phyloP scores from a whole-genome alignment of 2,329 filamentous ascomycete genomes.

The Fonsecaea nubica region DNA sequence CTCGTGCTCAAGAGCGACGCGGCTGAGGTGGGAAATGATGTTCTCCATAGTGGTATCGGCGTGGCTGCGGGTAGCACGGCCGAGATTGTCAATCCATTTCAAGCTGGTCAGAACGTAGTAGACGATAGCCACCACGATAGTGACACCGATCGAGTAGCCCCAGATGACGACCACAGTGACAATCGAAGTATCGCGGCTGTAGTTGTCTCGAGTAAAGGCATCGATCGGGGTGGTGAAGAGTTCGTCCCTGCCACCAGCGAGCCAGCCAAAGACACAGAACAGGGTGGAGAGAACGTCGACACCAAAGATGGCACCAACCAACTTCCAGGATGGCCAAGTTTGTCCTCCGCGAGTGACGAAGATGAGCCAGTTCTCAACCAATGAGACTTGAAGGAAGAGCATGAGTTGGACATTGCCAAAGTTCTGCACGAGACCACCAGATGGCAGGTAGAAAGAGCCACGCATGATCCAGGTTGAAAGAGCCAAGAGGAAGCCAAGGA shows the following conservation, averaged over 20 bases:
- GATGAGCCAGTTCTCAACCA: constrained; percentile 96
- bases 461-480: constrained; percentile 75
- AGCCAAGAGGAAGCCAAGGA: constrained; percentile 72
- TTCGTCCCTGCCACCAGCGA: constrained; percentile 60
- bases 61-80: constrained; percentile 58
- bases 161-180: constrained; percentile 61
- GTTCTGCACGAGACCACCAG: constrained; percentile 76
- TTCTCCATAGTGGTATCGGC: constrained; percentile 62
- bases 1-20: constrained; percentile 60
- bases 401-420: constrained; percentile 77
- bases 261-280: constrained; percentile 78
- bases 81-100: constrained; percentile 57
- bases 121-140: constrained; percentile 59
- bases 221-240: constrained; percentile 48
- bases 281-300: constrained; percentile 75
- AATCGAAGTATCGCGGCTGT: constrained; percentile 50
- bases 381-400: constrained; percentile 87
- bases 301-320: constrained; percentile 72
- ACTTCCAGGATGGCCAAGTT: constrained; percentile 77
- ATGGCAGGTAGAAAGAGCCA: constrained; percentile 70
- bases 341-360: constrained; percentile 88
- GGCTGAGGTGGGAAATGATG: constrained; percentile 59
- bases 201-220: constrained; percentile 34
- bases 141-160: constrained; percentile 61
- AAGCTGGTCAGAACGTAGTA: constrained; percentile 58